Evolutionary conservation across 129 eudicot species (phyloP), one percentile per base, ranked within the genome.

Genomic region (Cynara cardunculus): DNA sequence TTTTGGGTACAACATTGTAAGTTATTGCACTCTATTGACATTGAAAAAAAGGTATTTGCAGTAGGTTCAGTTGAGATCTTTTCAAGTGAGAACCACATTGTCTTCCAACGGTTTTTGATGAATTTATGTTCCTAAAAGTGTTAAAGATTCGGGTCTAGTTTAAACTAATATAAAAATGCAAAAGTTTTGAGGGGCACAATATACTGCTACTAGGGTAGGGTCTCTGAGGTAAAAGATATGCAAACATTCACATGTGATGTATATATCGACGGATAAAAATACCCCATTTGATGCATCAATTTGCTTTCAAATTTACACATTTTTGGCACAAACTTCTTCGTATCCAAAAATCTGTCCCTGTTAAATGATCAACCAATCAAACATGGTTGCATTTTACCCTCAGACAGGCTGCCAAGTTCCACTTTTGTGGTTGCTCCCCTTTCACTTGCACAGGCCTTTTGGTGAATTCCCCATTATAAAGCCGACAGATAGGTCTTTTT

Each of bases 1-100:
- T 37, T 96, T 96, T 78, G 99, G 88, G 16, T 96, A 96, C 88
- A 96, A 96, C 88, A 96, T 96, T 69, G 97, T 93, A 80, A 87
- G 97, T 89, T 26, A n/a, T 65, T 69, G 8, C 68, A 24, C n/a
- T 84, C 64, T 70, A 13, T 37, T 65, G 1, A 32, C 44, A 65
- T 65, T 65, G 41, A 28, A 27, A 25, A 39, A 39, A 18, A 21
- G 66, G 78, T 25, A 39, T 21, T 72, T 73, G 31, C 8, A 19
- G 26, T 62, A 62, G 27, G 13, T 62, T 62, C 13, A 22, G 27
- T 62, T 62, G 27, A 75, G 62, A 46, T 44, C 22, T 41, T 14
- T 24, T 41, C 77, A 71, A 31, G 46, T 37, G 46, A 37, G 46
- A 37, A 37, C 46, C 61, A 18, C 24, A 53, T 53, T 53, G 22